Base-by-base conservation (phyloP, 768 basidiomycete species). In the Boletus vermiculosoides region DNA sequence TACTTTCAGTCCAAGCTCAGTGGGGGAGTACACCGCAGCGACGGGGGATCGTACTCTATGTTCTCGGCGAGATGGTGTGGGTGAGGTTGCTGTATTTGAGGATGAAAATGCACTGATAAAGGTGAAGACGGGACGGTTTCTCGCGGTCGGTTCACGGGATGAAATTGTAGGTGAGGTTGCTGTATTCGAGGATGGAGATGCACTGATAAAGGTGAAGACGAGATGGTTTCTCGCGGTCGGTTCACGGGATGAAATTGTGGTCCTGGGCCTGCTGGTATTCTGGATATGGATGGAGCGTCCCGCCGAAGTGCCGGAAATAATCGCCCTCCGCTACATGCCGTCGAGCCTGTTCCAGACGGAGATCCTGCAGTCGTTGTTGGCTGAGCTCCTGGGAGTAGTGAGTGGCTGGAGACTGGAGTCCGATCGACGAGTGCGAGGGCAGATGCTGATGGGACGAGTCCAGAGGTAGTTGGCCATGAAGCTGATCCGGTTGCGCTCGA, bases 351-450 rank as follows among this genome's bases (percentile, higher is more conserved):
- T 65, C 70, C 66, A 72, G 65, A 50, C 65, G 77, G 59, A 66
- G 70, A 62, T 73, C 73, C 59, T 73, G 72, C 34, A 73, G 53
- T 56, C 77, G 80, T 56, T 80, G 80, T 52, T 74, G 71, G 36
- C 73, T 75, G 62, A 80, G 77, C 58, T 77, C 78, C 75, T 76
- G 78, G 63, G 79, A 78, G 74, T 83, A 83, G 50, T 71, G 69
- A 30, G 58, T 70, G 60, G 64, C 63, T 34, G 52, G 68, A 28
- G 72, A 66, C 10, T 45, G 73, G 67, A 58, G 73, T 62, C 61
- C 74, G 70, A 74, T 83, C 82, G 77, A 77, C 74, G 78, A 83
- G 76, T 67, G 73, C 74, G 73, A 80, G 74, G 67, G 77, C 74
- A 61, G 75, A 76, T 62, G 79, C 78, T 41, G 74, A 77, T 60